These are phyloP conservation scores for Mycotypha africana DNA, from an alignment of 371 early-diverging fungal genomes.

Conservation along the genomic window DNA sequence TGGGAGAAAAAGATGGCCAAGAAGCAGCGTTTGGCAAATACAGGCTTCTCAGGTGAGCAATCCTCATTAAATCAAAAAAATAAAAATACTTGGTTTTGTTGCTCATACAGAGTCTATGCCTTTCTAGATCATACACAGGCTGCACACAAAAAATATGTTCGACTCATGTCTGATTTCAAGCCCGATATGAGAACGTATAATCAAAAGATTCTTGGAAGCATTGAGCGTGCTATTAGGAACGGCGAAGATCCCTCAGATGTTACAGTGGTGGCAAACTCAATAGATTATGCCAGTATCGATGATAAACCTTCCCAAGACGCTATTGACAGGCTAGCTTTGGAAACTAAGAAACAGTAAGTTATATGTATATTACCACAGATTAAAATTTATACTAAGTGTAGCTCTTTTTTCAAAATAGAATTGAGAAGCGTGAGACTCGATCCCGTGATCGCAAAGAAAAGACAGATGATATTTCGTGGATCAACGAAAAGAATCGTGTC, in stretches of 20 bases:
- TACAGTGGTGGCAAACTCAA: conserved; percentile 63
- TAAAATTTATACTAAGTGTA: conserved; percentile 2
- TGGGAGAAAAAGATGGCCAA: conserved; percentile 81
- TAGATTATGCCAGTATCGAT: conserved; percentile 60
- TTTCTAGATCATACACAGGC: conserved; percentile 72
- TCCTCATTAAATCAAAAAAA: no score
- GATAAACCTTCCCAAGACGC: conserved; percentile 61
- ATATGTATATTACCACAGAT: neutral
- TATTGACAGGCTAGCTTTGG: conserved; percentile 67
- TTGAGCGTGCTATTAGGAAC: conserved; percentile 31
- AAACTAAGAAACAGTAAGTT: conserved; percentile 75
- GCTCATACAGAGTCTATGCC: no score
- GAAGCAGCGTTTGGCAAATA: conserved; percentile 59
- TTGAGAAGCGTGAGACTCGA: conserved; percentile 62
- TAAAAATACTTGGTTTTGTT: no score
- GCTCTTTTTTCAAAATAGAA: conserved; percentile 36
- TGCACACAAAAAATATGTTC: conserved; percentile 84
- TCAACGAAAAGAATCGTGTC: conserved; percentile 92
- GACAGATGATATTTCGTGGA: conserved; percentile 90
- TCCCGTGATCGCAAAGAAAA: conserved; percentile 68
- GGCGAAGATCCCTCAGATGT: conserved; percentile 47
- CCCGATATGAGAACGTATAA: conserved; percentile 78
- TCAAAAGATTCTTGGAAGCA: conserved; percentile 53
- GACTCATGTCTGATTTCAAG: conserved; percentile 70
- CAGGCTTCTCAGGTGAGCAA: conserved; percentile 79